phyloP scores from a whole-genome alignment of 768 basidiomycete species.

The Paxillus ammoniavirescens region DNA sequence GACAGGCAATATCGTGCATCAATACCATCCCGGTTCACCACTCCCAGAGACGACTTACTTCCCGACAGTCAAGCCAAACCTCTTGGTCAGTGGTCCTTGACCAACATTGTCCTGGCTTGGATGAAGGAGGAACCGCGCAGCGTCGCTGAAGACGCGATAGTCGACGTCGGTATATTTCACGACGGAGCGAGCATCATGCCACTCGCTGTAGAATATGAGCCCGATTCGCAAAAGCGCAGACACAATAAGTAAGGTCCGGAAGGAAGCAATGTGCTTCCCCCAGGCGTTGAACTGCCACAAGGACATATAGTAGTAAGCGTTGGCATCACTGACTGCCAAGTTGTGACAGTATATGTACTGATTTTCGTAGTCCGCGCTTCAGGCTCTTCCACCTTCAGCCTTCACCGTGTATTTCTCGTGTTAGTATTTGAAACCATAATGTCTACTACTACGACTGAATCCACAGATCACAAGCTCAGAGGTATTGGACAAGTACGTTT shows the following conservation, averaged over 20 bases:
- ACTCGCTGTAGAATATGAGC: slow-evolving; percentile 84
- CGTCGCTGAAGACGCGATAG: slow-evolving; percentile 94
- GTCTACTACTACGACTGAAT: too few species aligned
- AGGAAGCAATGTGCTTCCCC: slow-evolving; percentile 32
- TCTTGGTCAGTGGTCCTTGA: slow-evolving; percentile 53
- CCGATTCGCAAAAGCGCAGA: slow-evolving; percentile 61
- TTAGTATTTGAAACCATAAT: too few species aligned
- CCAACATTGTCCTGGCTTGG: slow-evolving; percentile 53
- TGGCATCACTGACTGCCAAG: too few species aligned
- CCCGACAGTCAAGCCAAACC: slow-evolving; percentile 51
- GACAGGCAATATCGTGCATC: slow-evolving; percentile 7
- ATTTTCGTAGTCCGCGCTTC: too few species aligned
- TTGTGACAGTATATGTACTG: too few species aligned
- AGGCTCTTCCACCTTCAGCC: too few species aligned
- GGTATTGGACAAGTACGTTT: background rate
- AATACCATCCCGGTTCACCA: background rate
- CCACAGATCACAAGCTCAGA: background rate
- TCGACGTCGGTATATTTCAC: slow-evolving; percentile 99
- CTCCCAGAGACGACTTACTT: slow-evolving; percentile 56
- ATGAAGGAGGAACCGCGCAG: slow-evolving; percentile 64
- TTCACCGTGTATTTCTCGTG: too few species aligned
- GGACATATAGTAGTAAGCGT: too few species aligned
- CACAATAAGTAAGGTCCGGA: slow-evolving; percentile 49
- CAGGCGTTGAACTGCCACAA: slow-evolving; percentile 1
- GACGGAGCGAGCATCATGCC: slow-evolving; percentile 78